Conservation (phyloP, 257 asterid species). For the Nicotiana sylvestris region DNA sequence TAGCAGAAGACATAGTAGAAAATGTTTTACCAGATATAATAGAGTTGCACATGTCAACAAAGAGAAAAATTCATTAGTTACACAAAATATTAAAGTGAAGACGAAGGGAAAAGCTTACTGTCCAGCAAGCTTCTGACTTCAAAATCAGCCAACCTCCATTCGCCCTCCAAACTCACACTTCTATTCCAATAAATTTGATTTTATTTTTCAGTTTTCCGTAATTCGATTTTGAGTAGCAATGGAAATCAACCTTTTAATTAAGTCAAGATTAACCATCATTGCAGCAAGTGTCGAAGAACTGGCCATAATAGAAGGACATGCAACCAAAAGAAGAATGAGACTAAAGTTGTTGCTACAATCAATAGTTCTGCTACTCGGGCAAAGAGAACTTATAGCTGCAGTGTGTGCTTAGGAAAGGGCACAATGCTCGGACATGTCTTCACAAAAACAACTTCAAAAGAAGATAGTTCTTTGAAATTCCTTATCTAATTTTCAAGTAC, state of each 20-base stretch:
- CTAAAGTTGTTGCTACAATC: conserved; percentile 13
- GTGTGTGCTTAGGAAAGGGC: conserved; percentile 51
- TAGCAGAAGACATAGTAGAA: no score
- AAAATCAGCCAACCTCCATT: no score
- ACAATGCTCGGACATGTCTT: conserved; percentile 57
- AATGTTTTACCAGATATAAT: no score
- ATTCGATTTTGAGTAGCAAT: background rate
- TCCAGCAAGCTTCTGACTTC: background rate
- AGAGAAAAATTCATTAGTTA: background rate
- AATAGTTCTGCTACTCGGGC: conserved; percentile 11
- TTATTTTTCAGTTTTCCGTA: background rate
- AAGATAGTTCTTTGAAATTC: conserved; percentile 2
- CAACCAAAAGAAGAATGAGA: conserved; percentile 33
- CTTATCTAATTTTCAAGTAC: no score
- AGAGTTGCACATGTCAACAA: no score
- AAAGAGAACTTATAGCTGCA: conserved; percentile 37
- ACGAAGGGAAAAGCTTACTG: background rate
- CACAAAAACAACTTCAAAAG: conserved; percentile 21
- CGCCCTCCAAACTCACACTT: background rate
- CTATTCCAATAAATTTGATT: background rate
- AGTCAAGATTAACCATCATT: conserved; percentile 39
- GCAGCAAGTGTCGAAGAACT: conserved; percentile 58
- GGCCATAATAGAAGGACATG: conserved; percentile 82
- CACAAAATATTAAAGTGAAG: background rate
- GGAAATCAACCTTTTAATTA: no score